These are phyloP conservation scores for Iris macrosiphon DNA, from an alignment of 106 monocot genomes.

Conservation along the genomic window DNA sequence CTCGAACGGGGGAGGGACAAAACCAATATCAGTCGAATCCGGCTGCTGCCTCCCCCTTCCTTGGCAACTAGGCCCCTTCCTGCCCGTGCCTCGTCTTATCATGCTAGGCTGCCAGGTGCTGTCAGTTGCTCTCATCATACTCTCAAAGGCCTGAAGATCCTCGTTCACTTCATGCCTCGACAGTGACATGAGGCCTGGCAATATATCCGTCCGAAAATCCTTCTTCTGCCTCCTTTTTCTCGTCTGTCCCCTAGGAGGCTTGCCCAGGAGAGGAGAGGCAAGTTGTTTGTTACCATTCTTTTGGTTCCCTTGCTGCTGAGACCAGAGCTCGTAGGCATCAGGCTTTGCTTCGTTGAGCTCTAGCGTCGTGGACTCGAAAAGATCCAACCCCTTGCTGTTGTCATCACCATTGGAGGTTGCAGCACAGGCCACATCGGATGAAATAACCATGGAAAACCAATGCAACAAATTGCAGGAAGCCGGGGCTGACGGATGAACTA, in stretches of 20 bases:
- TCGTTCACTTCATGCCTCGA: constrained; percentile 61
- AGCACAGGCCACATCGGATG: background rate
- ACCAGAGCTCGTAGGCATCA: background rate
- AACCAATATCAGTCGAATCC: too few relatives aligned
- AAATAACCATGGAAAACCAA: constrained; percentile 31
- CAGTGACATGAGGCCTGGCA: constrained; percentile 56
- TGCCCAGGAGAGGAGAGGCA: constrained; percentile 16
- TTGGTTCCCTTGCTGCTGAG: background rate
- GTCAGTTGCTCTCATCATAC: constrained; percentile 39
- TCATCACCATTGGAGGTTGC: constrained; percentile 8
- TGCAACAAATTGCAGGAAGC: constrained; percentile 10
- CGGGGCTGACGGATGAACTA: background rate
- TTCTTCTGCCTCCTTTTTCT: constrained; percentile 36
- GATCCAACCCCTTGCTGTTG: constrained; percentile 31
- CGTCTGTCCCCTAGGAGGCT: constrained; percentile 25
- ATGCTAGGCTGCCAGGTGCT: background rate
- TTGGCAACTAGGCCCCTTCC: background rate
- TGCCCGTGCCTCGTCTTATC: background rate
- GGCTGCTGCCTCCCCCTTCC: background rate
- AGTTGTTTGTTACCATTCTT: background rate
- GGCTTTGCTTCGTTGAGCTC: constrained; percentile 34
- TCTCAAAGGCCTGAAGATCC: constrained; percentile 61
- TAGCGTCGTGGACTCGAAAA: constrained; percentile 32
- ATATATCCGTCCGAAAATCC: constrained; percentile 86
- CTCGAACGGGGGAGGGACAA: too few relatives aligned